phyloP scores from a whole-genome alignment of 2,329 filamentous ascomycete species.

The Simplicillium sp. region DNA sequence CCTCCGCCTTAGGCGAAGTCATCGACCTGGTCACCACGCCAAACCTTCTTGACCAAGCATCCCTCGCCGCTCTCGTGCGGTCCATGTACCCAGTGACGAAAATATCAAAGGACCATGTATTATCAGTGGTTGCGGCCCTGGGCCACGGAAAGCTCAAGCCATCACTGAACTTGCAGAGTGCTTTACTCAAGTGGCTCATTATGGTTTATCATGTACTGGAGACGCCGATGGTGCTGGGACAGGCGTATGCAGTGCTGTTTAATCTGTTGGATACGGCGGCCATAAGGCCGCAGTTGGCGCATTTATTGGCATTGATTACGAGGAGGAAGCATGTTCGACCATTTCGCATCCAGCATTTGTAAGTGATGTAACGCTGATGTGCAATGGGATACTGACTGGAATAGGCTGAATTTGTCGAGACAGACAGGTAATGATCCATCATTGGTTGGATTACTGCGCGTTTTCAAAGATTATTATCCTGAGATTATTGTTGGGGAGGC shows the following conservation, averaged over 20 bases:
- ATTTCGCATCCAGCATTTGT: conserved; percentile 72
- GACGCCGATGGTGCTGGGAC: conserved; percentile 51
- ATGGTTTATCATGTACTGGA: conserved; percentile 66
- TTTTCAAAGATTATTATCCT: conserved; percentile 88
- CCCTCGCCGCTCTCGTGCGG: conserved; percentile 56
- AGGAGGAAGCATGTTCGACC: conserved; percentile 75
- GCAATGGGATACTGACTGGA: neutral
- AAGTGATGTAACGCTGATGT: conserved; percentile 15
- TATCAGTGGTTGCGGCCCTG: conserved; percentile 62
- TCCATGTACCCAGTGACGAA: conserved; percentile 65
- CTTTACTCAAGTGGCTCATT: conserved; percentile 69
- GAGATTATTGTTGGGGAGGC: conserved; percentile 73
- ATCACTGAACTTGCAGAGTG: conserved; percentile 57
- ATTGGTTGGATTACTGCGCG: conserved; percentile 62
- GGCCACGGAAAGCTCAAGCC: conserved; percentile 72
- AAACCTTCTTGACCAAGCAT: conserved; percentile 67
- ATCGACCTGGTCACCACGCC: conserved; percentile 58
- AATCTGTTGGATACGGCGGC: conserved; percentile 74
- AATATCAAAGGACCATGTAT: conserved; percentile 50
- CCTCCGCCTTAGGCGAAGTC: conserved; percentile 49
- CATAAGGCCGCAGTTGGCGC: conserved; percentile 59
- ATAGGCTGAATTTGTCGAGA: conserved; percentile 45
- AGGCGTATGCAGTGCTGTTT: conserved; percentile 68
- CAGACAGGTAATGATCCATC: conserved; percentile 64
- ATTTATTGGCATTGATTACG: conserved; percentile 70